Evolutionary conservation across 176 grass and related monocot species (phyloP), one percentile per base, ranked within the genome.

Genomic region (Juncus effusus): DNA sequence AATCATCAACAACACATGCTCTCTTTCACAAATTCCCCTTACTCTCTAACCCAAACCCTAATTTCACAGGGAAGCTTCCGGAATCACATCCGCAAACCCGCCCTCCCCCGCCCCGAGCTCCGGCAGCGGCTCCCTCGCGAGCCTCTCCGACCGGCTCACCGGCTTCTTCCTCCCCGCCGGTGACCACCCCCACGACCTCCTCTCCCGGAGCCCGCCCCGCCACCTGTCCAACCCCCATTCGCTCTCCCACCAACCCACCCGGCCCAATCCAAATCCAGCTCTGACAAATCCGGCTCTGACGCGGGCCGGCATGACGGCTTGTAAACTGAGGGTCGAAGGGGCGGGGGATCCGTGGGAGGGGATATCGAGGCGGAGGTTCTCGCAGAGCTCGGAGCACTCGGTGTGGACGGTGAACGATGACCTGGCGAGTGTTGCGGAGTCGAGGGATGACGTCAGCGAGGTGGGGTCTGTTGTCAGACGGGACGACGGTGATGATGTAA

Each of bases 11-110:
- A n/a, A n/a, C n/a, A n/a, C n/a, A n/a, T n/a, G n/a, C n/a, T n/a
- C n/a, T n/a, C n/a, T n/a, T n/a, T n/a, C n/a, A n/a, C 4, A 45
- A 3, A 65, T 57, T 15, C 9, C 37, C 15, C 0, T 40, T 74
- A 55, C 51, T 3, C 51, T 3, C 54, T n/a, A 41, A 50, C 42
- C 6, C 56, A 64, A 47, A 47, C 44, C 44, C 44, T 47, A 47
- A 47, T 47, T 47, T 50, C 54, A 13, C 62, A 91, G 89, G 74
- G 89, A 79, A 13, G 78, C 78, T 59, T 68, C 66, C 45, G 78
- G 70, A 67, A 54, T 75, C 7, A 38, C 80, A 62, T 62, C 63
- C 38, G 55, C 51, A 10, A 81, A 78, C 76, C 68, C 45, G 40
- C 57, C 75, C 42, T 82, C 84, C 42, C 84, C 79, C 42, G 39